Evolutionary conservation across 1,284 basidiomycete species (phyloP), one percentile per base, ranked within the genome.

Genomic region (Thelephora terrestris): DNA sequence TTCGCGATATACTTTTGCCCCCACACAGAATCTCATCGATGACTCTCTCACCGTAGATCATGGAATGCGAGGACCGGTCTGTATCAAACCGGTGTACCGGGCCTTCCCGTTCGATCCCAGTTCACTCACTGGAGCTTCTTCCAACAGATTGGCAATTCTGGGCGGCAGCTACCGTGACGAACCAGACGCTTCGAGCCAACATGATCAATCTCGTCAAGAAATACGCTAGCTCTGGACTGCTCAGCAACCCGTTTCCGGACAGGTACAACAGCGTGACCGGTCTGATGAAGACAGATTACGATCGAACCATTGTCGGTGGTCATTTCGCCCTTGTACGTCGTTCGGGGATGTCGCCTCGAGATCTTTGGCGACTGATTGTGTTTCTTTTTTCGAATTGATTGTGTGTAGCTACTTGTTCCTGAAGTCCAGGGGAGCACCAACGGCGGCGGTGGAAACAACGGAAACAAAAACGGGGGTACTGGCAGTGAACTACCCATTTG

Each of bases 251-350:
- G 3, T 50, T 58, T 23, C 52, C 52, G 18, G 58, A 59, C 44
- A 58, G 58, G 58, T 60, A 60, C 36, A 56, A 59, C 25, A 56
- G 57, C 2, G 49, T 44, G 16, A 52, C 57, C 42, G 59, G 56
- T 0, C 35, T 16, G 10, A 43, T 43, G 6, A 44, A 52, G 25
- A 52, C 50, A 0, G 58, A 60, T 53, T 49, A 51, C 42, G 57
- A 55, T 21, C 52, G 59, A 35, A 55, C 59, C 17, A 58, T 61
- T 21, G 59, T 55, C 37, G 59, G 59, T 43, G 58, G 59, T n/a
- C 58, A 61, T 46, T 49, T 61, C 12, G 59, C 58, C 14, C 39
- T 58, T 47, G 52, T 58, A 7, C 39, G 39, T 42, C 20, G 12
- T 5, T 23, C 21, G 7, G 7, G n/a, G 20, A 37, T 23, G 7